Base-by-base conservation (phyloP, 106 monocot species). In the Dendrobium officinale region DNA sequence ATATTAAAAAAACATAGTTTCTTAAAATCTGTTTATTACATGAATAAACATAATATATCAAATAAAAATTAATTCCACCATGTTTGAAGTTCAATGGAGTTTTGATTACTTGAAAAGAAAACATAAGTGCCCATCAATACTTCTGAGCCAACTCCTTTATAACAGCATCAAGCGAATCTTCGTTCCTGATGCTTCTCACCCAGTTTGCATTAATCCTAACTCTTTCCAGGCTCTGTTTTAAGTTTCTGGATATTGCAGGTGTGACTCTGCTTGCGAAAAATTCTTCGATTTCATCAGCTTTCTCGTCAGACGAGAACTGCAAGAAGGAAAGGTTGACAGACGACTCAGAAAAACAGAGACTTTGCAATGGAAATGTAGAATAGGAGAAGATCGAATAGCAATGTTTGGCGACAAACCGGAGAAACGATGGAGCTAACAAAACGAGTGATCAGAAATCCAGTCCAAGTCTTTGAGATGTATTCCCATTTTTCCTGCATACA, bases 401-500 rank as follows among this genome's bases (percentile, higher is more conserved):
- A 48, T 8, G 74, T 74, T 10, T 4, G 76, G 22, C 26, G 42
- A 54, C 74, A 56, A 49, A 98, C 98, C 83, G 79, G 83, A 45
- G 98, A 84, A 1, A 98, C 86, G 29, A 91, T 78, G 37, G 75
- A 20, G 41, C 79, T 80, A 49, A 98, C 40, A 51, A 98, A 91
- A 18, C 78, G 80, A 11, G 81, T 73, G 22, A 92, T 48, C 75
- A 92, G 74, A 27, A 84, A 86, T 66, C 89, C 89, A 31, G 89
- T 81, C 89, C 86, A 98, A 55, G 89, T 91, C 77, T 91, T 95
- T 45, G 82, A 87, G 26, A 98, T 98, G 81, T 86, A 54, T 2
- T 95, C 92, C 98, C 98, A 98, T 84, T 95, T 91, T n/a, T 94
- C 88, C 98, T 98, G 89, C 59, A 37, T 37, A 37, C 37, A 93